A percentile compares a stretch with the other conserved stretches of the same genome.
Evolutionary conservation across 768 basidiomycete genomes (phyloP).

Genomic region (Mrakia gelida): DNA sequence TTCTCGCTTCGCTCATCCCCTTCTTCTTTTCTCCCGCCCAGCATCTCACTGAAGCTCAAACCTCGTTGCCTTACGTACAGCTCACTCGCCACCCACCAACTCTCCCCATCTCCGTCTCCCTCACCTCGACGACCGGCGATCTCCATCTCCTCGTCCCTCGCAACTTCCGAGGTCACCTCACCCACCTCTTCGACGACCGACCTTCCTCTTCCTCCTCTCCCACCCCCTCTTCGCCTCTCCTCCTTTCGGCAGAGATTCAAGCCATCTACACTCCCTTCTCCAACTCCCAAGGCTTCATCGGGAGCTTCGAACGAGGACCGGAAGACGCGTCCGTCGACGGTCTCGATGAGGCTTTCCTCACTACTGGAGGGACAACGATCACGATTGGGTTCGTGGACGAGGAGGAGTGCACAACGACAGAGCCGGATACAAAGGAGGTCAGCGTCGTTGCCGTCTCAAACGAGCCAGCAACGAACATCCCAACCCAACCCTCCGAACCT

Average conservation of each 20-base stretch:
- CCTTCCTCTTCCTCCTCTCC: background rate
- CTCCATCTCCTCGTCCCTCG: background rate
- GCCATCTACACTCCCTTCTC: background rate
- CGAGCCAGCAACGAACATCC: too few relatives aligned
- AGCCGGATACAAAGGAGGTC: background rate
- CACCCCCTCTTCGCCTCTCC: background rate
- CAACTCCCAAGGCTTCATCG: background rate
- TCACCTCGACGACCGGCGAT: background rate
- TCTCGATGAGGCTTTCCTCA: background rate
- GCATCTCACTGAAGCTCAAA: too few relatives aligned
- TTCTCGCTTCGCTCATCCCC: background rate
- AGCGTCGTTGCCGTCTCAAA: background rate
- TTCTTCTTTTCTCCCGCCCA: background rate
- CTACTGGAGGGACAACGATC: background rate
- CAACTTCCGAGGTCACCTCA: background rate
- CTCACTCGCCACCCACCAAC: background rate
- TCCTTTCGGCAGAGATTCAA: background rate
- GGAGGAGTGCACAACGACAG: background rate
- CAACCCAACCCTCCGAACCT: background rate
- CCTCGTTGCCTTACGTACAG: background rate
- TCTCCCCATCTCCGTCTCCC: background rate
- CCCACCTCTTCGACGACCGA: background rate
- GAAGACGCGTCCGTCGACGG: background rate
- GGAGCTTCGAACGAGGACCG: background rate
- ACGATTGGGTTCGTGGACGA: background rate